Percentiles rank a stretch among this genome's conserved stretches.
Conservation (phyloP, 257 asterid genomes). For the Solanum dulcamara region DNA sequence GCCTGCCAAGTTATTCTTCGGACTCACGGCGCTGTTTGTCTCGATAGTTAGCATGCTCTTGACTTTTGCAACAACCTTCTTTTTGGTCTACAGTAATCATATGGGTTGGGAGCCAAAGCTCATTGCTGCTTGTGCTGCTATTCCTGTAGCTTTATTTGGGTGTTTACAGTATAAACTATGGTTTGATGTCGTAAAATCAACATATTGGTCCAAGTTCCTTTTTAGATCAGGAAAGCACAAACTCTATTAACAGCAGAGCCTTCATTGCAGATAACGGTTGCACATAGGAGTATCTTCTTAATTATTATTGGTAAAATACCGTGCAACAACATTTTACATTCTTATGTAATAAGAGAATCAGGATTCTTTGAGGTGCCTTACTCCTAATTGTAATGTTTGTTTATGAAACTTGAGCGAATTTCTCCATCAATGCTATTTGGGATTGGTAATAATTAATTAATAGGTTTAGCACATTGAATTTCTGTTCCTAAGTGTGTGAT, state of each 20-base stretch:
- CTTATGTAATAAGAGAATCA: background rate
- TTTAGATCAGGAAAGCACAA: background rate
- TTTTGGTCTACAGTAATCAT: background rate
- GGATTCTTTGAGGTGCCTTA: background rate
- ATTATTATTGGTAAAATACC: background rate
- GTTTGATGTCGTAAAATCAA: background rate
- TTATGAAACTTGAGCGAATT: no score
- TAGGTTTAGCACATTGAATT: no score
- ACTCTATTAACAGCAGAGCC: background rate
- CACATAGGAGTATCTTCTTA: background rate
- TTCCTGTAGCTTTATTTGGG: conserved; percentile 1
- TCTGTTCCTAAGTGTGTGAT: no score
- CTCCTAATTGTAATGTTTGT: background rate
- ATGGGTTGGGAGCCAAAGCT: background rate
- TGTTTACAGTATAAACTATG: background rate
- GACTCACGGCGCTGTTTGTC: background rate
- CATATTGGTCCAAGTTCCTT: background rate
- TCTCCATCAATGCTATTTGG: background rate
- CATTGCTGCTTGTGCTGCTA: background rate
- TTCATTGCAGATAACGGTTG: background rate
- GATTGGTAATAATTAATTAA: no score
- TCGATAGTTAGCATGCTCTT: background rate
- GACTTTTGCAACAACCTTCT: conserved; percentile 1
- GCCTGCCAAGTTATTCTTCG: background rate
- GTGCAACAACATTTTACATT: background rate